These are phyloP conservation scores for Piromyces finnis DNA, from an alignment of 192 early-diverging fungal genomes.

Conservation along the genomic window DNA sequence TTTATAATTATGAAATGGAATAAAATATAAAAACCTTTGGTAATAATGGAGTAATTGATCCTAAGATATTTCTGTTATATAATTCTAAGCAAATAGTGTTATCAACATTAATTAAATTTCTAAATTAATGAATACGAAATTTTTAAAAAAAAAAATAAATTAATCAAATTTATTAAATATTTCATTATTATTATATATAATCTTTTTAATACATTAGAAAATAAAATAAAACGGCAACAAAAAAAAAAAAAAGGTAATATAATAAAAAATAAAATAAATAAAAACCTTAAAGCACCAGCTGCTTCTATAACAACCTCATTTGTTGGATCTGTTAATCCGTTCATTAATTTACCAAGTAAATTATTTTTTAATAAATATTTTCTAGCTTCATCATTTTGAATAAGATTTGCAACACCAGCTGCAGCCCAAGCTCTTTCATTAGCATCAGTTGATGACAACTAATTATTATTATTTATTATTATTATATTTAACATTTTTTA, in stretches of 20 bases:
- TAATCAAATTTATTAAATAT: no score
- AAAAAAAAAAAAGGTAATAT: no score
- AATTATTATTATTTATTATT: neutral
- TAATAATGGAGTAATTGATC: neutral
- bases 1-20: no score
- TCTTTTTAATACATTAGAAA: no score
- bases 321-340: slow-evolving; percentile 48
- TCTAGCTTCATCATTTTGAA: slow-evolving; percentile 45
- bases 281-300: slow-evolving; percentile 45
- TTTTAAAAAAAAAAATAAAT: no score
- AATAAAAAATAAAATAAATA: no score
- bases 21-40: neutral
- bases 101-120: neutral
- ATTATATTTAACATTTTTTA: neutral
- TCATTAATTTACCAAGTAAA: slow-evolving; percentile 44
- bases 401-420: slow-evolving; percentile 64
- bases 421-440: slow-evolving; percentile 79
- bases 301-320: slow-evolving; percentile 55
- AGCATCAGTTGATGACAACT: slow-evolving; percentile 44
- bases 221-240: no score
- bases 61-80: neutral
- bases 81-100: neutral
- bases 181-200: no score
- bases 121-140: no score
- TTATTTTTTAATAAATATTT: slow-evolving; percentile 56